Evolutionary conservation across 2,329 filamentous ascomycete species (phyloP).

Genomic region (Curvularia sp.): DNA sequence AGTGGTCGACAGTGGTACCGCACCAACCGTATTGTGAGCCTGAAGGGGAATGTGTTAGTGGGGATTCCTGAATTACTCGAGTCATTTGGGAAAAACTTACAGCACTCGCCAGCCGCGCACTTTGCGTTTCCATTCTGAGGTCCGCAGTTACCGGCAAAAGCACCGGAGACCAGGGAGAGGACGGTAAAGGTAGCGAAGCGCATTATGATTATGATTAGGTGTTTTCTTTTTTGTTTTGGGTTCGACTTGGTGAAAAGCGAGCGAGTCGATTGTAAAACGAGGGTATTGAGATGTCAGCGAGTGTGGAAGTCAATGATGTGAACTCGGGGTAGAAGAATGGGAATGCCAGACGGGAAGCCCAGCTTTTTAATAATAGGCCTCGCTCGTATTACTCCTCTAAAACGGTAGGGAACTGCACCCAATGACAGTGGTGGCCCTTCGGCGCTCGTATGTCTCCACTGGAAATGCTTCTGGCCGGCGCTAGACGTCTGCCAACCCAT

Average conservation of each 20-base stretch:
- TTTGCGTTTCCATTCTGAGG: constrained; percentile 42
- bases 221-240: background rate
- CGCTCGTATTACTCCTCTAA: constrained; percentile 24
- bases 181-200: constrained; percentile 34
- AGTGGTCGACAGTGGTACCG: constrained; percentile 45
- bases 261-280: constrained; percentile 9
- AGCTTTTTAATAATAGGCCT: constrained; percentile 13
- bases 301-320: constrained; percentile 1
- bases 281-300: background rate
- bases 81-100: constrained; percentile 26
- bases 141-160: constrained; percentile 46
- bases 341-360: constrained; percentile 1
- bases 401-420: constrained; percentile 17
- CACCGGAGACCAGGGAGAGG: constrained; percentile 36
- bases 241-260: constrained; percentile 8
- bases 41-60: constrained; percentile 23
- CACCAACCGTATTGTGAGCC: constrained; percentile 50
- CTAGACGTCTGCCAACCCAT: constrained; percentile 17
- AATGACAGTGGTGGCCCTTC: constrained; percentile 17
- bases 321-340: background rate
- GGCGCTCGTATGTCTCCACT: constrained; percentile 17
- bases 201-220: constrained; percentile 39
- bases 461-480: constrained; percentile 17
- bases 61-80: background rate
- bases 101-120: constrained; percentile 47